Evolutionary conservation across 2,329 filamentous ascomycete genomes (phyloP).

Genomic region (Epichloe baconii): DNA sequence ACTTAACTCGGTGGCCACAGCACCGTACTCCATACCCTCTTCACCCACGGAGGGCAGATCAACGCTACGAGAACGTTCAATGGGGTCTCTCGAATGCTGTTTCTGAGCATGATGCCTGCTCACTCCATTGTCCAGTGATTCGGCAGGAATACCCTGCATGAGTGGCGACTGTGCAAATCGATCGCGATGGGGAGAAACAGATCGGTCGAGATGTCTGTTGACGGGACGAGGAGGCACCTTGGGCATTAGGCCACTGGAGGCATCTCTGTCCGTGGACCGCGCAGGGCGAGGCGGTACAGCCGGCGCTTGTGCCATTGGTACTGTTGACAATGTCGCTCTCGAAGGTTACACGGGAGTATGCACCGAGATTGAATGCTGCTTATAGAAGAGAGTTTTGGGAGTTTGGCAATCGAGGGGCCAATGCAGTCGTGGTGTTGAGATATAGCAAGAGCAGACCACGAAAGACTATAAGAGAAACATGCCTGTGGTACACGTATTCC

Average conservation of each 20-base stretch:
- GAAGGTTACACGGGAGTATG: neutral
- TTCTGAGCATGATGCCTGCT: conserved; percentile 21
- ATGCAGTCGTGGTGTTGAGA: neutral
- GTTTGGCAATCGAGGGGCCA: neutral
- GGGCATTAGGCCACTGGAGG: conserved; percentile 34
- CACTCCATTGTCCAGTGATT: conserved; percentile 23
- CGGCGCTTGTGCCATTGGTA: conserved; percentile 37
- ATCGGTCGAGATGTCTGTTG: conserved; percentile 59
- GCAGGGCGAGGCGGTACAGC: conserved; percentile 43
- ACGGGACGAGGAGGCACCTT: conserved; percentile 66
- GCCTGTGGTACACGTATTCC: neutral
- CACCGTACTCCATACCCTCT: conserved; percentile 80
- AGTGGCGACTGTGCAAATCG: conserved; percentile 77
- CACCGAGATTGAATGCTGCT: neutral
- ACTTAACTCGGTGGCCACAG: conserved; percentile 30
- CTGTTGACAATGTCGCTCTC: conserved; percentile 30
- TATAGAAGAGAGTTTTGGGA: neutral
- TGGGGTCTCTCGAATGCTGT: conserved; percentile 26
- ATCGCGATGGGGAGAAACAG: conserved; percentile 62
- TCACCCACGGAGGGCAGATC: conserved; percentile 75
- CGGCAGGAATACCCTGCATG: conserved; percentile 51
- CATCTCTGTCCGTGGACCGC: conserved; percentile 34
- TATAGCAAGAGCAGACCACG: neutral
- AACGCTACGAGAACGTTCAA: conserved; percentile 60
- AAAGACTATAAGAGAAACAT: conserved; percentile 1